Evolutionary conservation across 2,329 filamentous ascomycete genomes (phyloP).

Genomic region (Epichloe gansuensis): DNA sequence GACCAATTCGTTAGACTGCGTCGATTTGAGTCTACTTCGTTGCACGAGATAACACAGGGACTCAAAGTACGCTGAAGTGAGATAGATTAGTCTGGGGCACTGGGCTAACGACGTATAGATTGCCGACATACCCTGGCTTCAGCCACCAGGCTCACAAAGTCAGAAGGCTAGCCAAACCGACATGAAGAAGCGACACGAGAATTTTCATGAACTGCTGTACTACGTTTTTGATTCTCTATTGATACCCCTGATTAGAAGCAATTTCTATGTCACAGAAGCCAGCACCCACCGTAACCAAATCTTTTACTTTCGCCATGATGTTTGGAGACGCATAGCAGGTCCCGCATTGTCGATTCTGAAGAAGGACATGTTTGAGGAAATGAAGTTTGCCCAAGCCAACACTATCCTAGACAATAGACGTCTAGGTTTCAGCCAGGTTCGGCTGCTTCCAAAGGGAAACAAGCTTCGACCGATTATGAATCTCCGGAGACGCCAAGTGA

Average conservation of each 20-base stretch:
- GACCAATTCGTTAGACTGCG: constrained; percentile 66
- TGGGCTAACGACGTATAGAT: constrained; percentile 35
- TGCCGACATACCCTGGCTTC: constrained; percentile 59
- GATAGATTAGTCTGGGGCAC: background rate
- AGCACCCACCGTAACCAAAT: constrained; percentile 65
- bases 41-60: constrained; percentile 66
- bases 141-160: constrained; percentile 32
- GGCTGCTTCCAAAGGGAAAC: constrained; percentile 64
- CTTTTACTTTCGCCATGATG: constrained; percentile 90
- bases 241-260: constrained; percentile 71
- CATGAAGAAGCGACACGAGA: constrained; percentile 58
- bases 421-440: constrained; percentile 65
- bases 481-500: constrained; percentile 51
- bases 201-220: constrained; percentile 78
- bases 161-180: constrained; percentile 58
- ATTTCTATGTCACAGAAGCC: constrained; percentile 93
- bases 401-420: constrained; percentile 45
- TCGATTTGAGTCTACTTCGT: constrained; percentile 65
- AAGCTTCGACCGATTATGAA: constrained; percentile 82
- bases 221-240: constrained; percentile 86
- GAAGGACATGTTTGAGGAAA: constrained; percentile 62
- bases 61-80: constrained; percentile 47
- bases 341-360: constrained; percentile 59
- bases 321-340: constrained; percentile 68
- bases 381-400: constrained; percentile 44